Base-by-base conservation (phyloP, 768 basidiomycete genomes). In the Pulveroboletus sp. region DNA sequence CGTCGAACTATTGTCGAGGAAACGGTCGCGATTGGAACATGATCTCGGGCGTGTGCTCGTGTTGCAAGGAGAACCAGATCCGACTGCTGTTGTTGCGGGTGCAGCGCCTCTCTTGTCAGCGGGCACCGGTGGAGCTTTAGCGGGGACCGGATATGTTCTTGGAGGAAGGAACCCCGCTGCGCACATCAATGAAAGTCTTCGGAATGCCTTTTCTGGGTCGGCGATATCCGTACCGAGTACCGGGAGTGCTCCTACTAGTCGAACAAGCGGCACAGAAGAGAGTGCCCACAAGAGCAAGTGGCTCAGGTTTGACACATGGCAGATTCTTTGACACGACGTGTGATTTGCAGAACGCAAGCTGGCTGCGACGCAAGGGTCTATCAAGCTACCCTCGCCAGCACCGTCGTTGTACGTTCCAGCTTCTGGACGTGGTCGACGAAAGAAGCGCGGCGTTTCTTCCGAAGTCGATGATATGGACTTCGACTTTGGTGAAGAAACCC, bases 21-120 rank as follows among this genome's bases (percentile, higher is more conserved):
- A 77, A 27, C 69, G 72, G 39, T 72, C 75, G 16, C 66, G 76
- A 14, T 61, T 80, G 38, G 77, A 80, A 33, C 60, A 73, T 45
- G 78, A 80, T 52, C 63, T 80, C 3, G 63, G 61, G 16, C 65
- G 66, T 24, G 75, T 76, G 20, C 67, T 77, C 24, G 62, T 70
- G 32, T 53, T 76, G 34, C 75, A 76, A 54, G 75, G 75, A 17
- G 75, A 78, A 42, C 56, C 58, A 0, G 72, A 71, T 37, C 67
- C 69, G 16, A 68, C 66, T 17, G 65, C 61, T 2, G 55, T 68
- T 31, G 62, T 60, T 12, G 61, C 63, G 35, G 66, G 65, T 42
- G 55, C 55, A 45, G 59, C 51, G 44, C 68, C 50, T 51, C 60
- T 59, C 21, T 45, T 55, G 47, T 58, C 55, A 35, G 42, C 58